Base-by-base conservation (phyloP, 2,329 filamentous ascomycete species). In the Aureobasidium zeae region DNA sequence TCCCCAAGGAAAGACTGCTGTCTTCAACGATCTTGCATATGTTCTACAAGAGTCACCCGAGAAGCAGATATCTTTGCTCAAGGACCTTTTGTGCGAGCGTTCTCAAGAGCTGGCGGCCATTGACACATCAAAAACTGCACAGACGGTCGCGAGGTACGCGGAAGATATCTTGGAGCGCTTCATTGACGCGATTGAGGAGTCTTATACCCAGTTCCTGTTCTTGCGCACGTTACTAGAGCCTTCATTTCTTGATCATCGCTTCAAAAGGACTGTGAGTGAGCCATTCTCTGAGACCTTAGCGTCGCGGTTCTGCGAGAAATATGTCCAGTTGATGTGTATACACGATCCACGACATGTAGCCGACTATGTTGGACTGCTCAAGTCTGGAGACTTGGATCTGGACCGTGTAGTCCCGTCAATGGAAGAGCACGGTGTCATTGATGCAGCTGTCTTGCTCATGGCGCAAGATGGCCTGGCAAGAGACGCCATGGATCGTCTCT, bases 381-480 rank as follows among this genome's bases (percentile, higher is more conserved):
- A 86, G 52, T 79, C 81, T 3, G 79, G 82, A 9, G 81, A 95
- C 57, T 66, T 98, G 20, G 75, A 79, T 17, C 72, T 98, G 0
- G 84, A 91, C 10, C 74, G 79, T 41, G 72, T 98, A 1, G 70
- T 98, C 6, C 87, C 88, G 3, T 80, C 81, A 0, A 86, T 98
- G 71, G 93, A 98, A 62, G 77, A 83, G 49, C 87, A 81, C 30
- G 88, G 88, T 1, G 85, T 91, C 4, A 78, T 98, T 33, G 91
- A 98, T 65, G 93, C 88, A 4, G 89, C 87, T 1, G 85, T 98
- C 5, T 78, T 94, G 2, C 71, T 98, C 8, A 83, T 98, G 73
- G 86, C 86, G 28, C 77, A 86, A 47, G 87, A 95, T 57, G 91
- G 93, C 0, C 79, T 91, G 55, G 73, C 89, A 10, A 75, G 77